Percentiles rank a stretch among this genome's conserved stretches.
Conservation (phyloP, 768 basidiomycete species). For the Hygrophorus pudorinus region DNA sequence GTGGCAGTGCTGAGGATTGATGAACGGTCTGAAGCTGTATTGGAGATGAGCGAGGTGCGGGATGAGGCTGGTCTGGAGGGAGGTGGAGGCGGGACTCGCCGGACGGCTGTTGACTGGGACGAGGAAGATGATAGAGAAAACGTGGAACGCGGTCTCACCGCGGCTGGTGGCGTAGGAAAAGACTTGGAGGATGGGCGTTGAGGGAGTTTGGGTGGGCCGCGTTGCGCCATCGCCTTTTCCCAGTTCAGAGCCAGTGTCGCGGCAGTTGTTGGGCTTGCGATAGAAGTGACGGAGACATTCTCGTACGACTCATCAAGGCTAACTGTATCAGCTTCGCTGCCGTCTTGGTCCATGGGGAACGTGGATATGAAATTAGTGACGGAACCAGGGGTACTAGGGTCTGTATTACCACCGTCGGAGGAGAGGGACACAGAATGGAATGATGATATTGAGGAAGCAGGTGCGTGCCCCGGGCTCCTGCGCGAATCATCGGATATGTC, state of each 20-base stretch:
- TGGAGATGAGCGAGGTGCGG: constrained; percentile 23
- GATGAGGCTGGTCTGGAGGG: constrained; percentile 15
- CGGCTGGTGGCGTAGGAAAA: constrained; percentile 8
- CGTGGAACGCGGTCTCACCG: neutral
- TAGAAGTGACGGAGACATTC: constrained; percentile 46
- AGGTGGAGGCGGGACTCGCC: constrained; percentile 11
- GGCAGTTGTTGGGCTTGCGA: constrained; percentile 42
- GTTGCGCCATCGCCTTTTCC: constrained; percentile 32
- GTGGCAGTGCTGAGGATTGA: constrained; percentile 48
- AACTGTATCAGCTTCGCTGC: constrained; percentile 35
- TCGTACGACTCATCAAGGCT: constrained; percentile 71
- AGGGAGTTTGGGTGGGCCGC: constrained; percentile 37
- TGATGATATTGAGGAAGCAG: constrained; percentile 67
- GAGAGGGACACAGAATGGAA: constrained; percentile 80
- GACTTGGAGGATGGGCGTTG: constrained; percentile 28
- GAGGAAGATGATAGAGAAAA: constrained; percentile 13
- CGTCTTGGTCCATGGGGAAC: constrained; percentile 34
- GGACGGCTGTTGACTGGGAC: constrained; percentile 2
- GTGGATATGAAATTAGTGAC: constrained; percentile 35
- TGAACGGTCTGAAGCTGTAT: constrained; percentile 46
- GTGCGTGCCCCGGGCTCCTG: constrained; percentile 34
- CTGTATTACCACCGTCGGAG: constrained; percentile 31
- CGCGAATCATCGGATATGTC: constrained; percentile 24
- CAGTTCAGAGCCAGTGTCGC: constrained; percentile 38
- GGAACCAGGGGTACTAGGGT: constrained; percentile 31